Evolutionary conservation across 192 early-diverging fungal species (phyloP), one percentile per base, ranked within the genome.

Genomic region (Backusella psychrophila): DNA sequence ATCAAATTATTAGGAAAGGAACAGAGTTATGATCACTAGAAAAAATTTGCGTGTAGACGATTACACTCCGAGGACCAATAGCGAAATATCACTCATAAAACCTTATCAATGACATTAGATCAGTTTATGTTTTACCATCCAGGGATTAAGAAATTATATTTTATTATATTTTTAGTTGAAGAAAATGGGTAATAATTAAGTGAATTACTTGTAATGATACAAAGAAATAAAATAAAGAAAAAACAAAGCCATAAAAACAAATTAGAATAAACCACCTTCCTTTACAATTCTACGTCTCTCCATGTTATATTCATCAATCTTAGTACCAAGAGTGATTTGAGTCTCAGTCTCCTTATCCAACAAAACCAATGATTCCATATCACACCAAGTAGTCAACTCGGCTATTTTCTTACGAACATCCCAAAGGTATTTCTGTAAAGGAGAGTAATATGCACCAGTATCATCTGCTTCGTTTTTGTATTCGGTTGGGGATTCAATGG

Each of bases 341-440:
- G 41, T 41, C 56, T 71, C 19, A 14, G 21, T 29, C 23, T 75
- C 17, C 66, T 66, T 42, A 26, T 66, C 41, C 15, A 75, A 21
- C 1, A 77, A 46, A 2, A 76, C 41, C 15, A 76, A 33, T 14
- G 42, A 42, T 73, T 72, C 35, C 6, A 69, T 35, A 33, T 79
- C 77, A 70, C 75, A 79, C 82, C 82, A 83, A 35, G 21, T 49
- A 6, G 69, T 26, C 29, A 83, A 56, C 4, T 71, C 73, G 7
- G 66, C 71, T 3, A 83, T 15, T 63, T 71, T 67, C 19, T 71
- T 52, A 23, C 78, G 78, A 15, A 79, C 71, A 71, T 79, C 78
- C 82, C 82, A 83, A 63, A 83, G 56, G 36, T 77, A 83, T 17
- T 63, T 66, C 33, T 83, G 82, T 66, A 79, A 74, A 52, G 82